Evolutionary conservation across 2,329 filamentous ascomycete species (phyloP), one percentile per base, ranked within the genome.

Genomic region (Trichoderma sp.): DNA sequence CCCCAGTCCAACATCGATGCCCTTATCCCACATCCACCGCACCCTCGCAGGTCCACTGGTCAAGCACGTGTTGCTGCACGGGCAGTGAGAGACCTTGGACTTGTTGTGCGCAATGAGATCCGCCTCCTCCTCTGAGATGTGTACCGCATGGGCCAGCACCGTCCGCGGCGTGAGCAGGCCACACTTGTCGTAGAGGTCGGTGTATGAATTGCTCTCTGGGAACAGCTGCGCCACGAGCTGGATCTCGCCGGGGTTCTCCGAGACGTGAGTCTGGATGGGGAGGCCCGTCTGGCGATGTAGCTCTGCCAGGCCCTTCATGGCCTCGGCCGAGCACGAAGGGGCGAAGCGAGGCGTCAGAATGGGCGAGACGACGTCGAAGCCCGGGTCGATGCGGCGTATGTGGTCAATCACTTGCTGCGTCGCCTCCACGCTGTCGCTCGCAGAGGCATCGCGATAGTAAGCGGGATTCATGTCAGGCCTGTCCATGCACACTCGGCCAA

Each of bases 401-500:
- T 97, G 90, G 2, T 83, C 83, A 64, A 97, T 90, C 24, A 86
- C 89, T 12, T 84, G 84, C 32, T 83, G 80, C 0, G 92, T 92
- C 47, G 86, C 86, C 2, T 80, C 75, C 0, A 93, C 70, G 0
- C 90, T 86, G 28, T 86, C 83, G 2, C 87, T 87, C 0, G 90
- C 82, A 18, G 87, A 90, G 71, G 88, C 87, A 79, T 99, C 96
- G 26, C 90, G 87, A 83, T 98, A 98, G 83, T 91, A 93, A 1
- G 88, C 86, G 0, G 95, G 95, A 47, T 90, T 91, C 5, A 92
- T 82, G 0, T 83, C 80, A 0, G 81, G 80, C 34, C 87, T 87
- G 80, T 98, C 94, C 96, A 99, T 98, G 84, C 95, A 98, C n/a
- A 97, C 93, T 53, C 96, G 88, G 36, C 96, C 96, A 53, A 99